Evolutionary conservation across 176 grass and related monocot species (phyloP).

Genomic region (Miscanthus lutarioriparius): DNA sequence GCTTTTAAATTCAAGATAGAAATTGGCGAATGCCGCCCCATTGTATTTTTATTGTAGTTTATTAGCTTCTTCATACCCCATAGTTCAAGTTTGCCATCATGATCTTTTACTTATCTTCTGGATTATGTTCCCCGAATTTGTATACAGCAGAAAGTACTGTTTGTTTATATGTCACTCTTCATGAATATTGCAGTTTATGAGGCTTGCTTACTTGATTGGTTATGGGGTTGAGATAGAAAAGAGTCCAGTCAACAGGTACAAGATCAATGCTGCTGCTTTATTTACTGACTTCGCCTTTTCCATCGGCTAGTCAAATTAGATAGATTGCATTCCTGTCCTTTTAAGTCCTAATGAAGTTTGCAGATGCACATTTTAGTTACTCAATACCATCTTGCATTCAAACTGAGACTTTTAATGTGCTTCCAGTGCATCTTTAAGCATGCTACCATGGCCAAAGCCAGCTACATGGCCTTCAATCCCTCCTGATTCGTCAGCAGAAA

Average conservation of each 20-base stretch:
- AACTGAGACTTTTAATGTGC: conserved; percentile 25
- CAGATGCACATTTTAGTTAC: conserved; percentile 22
- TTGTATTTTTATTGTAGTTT: conserved; percentile 9
- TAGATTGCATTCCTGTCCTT: conserved; percentile 11
- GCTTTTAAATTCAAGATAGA: conserved; percentile 11
- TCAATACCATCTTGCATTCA: conserved; percentile 14
- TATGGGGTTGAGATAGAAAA: conserved; percentile 95
- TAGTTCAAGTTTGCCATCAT: conserved; percentile 14
- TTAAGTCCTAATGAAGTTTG: conserved; percentile 5
- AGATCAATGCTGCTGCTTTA: conserved; percentile 32
- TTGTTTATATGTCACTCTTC: conserved; percentile 31
- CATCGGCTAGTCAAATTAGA: neutral
- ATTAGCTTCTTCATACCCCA: conserved; percentile 23
- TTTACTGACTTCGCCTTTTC: conserved; percentile 15
- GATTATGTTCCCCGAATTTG: conserved; percentile 22
- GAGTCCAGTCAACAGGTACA: conserved; percentile 93
- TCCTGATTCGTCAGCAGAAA: conserved; percentile 71
- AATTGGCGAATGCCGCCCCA: neutral
- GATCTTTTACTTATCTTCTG: conserved; percentile 29
- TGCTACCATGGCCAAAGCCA: conserved; percentile 99
- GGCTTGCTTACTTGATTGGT: conserved; percentile 97
- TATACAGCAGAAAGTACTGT: conserved; percentile 6
- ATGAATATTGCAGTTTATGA: conserved; percentile 79
- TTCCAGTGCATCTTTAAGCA: conserved; percentile 91
- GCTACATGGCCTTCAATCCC: conserved; percentile 91